These are phyloP conservation scores for Apiotrichum gamsii DNA, from an alignment of 1,284 basidiomycete genomes.

Conservation along the genomic window DNA sequence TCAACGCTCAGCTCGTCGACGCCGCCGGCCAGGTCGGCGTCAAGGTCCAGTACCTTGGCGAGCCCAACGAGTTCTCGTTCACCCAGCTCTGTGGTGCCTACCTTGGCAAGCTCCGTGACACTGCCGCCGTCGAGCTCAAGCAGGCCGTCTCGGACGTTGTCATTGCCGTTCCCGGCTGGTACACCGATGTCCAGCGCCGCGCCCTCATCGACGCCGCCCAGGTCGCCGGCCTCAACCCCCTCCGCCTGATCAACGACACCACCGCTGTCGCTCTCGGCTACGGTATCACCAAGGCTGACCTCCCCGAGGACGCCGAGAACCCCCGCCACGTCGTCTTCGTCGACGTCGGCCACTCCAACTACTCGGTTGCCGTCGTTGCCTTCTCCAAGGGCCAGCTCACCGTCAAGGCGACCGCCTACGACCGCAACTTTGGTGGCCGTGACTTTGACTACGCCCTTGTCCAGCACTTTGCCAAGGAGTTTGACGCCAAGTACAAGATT, in stretches of 20 bases:
- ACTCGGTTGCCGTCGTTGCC: slow-evolving; percentile 76
- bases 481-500: slow-evolving; percentile 90
- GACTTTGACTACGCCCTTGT: slow-evolving; percentile 87
- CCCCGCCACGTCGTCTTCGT: slow-evolving; percentile 82
- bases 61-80: slow-evolving; percentile 66
- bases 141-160: slow-evolving; percentile 78
- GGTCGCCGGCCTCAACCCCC: slow-evolving; percentile 78
- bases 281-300: slow-evolving; percentile 92
- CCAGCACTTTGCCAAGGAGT: slow-evolving; percentile 77
- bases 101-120: slow-evolving; percentile 80
- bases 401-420: slow-evolving; percentile 79
- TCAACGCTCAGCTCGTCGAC: slow-evolving; percentile 77
- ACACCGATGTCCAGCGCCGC: slow-evolving; percentile 81
- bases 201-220: slow-evolving; percentile 79
- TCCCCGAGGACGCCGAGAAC: slow-evolving; percentile 68
- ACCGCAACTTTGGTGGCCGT: slow-evolving; percentile 84
- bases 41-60: slow-evolving; percentile 80
- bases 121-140: slow-evolving; percentile 73
- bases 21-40: slow-evolving; percentile 71
- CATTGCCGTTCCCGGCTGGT: slow-evolving; percentile 91
- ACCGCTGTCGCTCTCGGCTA: slow-evolving; percentile 89
- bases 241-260: slow-evolving; percentile 90
- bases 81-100: slow-evolving; percentile 84
- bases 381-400: slow-evolving; percentile 86
- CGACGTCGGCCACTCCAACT: slow-evolving; percentile 83